A percentile compares a stretch with the other conserved stretches of the same genome.
Evolutionary conservation across 2,329 filamentous ascomycete genomes (phyloP).

Genomic region (Dactylonectria macrodidyma): DNA sequence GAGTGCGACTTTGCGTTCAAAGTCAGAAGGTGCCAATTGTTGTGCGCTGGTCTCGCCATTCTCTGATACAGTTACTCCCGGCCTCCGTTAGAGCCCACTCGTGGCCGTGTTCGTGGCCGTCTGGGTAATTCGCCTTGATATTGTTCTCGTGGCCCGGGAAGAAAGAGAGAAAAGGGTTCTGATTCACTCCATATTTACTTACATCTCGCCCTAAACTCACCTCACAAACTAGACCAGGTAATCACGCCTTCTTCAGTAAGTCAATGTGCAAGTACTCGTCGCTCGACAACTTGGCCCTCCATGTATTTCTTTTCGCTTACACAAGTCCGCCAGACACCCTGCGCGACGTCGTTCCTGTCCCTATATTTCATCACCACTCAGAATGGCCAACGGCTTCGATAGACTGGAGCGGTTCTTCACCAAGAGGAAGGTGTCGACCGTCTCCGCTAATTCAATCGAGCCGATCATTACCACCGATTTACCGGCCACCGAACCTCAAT

Average conservation of each 20-base stretch:
- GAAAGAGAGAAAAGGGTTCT: conserved; percentile 27
- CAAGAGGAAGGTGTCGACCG: conserved; percentile 55
- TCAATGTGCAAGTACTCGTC: conserved; percentile 29
- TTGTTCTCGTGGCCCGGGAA: conserved; percentile 29
- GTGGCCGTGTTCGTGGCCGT: conserved; percentile 32
- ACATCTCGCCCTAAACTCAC: conserved; percentile 28
- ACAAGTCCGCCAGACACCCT: conserved; percentile 39
- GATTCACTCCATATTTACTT: conserved; percentile 39
- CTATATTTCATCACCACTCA: conserved; percentile 47
- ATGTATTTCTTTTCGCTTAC: conserved; percentile 38
- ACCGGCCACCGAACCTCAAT: conserved; percentile 54
- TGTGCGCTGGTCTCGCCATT: conserved; percentile 24
- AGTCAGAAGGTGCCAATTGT: conserved; percentile 24
- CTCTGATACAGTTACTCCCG: conserved; percentile 44
- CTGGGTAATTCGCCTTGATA: conserved; percentile 30
- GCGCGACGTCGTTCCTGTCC: conserved; percentile 40
- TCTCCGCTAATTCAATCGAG: conserved; percentile 44
- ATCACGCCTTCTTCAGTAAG: conserved; percentile 37
- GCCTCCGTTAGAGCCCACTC: conserved; percentile 19
- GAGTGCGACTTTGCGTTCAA: conserved; percentile 12
- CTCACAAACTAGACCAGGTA: conserved; percentile 20
- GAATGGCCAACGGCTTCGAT: conserved; percentile 64
- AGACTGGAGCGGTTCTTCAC: conserved; percentile 68
- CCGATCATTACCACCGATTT: conserved; percentile 40
- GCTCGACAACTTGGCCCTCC: conserved; percentile 25